Evolutionary conservation across 805 yeast genomes (phyloP), one percentile per base, ranked within the genome.

Genomic region (Wickerhamiella vanderwaltii): DNA sequence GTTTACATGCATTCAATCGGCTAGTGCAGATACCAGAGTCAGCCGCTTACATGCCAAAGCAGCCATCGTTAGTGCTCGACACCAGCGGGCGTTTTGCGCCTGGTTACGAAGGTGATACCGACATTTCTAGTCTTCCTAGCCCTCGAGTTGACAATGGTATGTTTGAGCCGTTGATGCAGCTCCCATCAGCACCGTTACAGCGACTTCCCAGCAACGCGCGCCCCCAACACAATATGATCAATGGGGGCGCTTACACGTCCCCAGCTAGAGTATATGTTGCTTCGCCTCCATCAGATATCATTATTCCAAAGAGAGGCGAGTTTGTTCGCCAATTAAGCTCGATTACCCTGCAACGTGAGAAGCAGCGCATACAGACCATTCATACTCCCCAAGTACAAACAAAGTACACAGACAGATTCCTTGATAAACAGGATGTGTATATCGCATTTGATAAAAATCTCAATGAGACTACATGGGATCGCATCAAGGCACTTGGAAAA

Each of bases 401-500:
- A n/a, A 20, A 12, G 6, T 23, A 23, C 26, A n/a, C 22, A 16
- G 34, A 33, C 30, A 23, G 44, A 17, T 44, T 44, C 34, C 33
- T 29, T 11, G 47, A 45, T 20, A 22, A 22, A 9, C 38, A 36
- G 15, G 43, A 45, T 26, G 47, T 45, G 9, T 45, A 45, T 29
- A 41, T 38, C 15, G 64, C 63, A 5, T 59, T 48, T 35, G 61
- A 54, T 31, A 32, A 39, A 11, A 23, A 45, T 23, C 45, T 48
- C 39, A 40, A 37, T 32, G 48, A 51, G 32, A 46, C 57, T 4
- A 44, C 52, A 6, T 61, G 63, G 62, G 49, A 55, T 15, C 54
- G 57, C 25, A 38, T 60, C 22, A 41, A 52, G 18, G 48, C 49
- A 11, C 51, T 65, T 3, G 69, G 69, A 4, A 52, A 60, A 19